Evolutionary conservation across 345 rosid genomes (phyloP).

Genomic region (Raphanus sativus): DNA sequence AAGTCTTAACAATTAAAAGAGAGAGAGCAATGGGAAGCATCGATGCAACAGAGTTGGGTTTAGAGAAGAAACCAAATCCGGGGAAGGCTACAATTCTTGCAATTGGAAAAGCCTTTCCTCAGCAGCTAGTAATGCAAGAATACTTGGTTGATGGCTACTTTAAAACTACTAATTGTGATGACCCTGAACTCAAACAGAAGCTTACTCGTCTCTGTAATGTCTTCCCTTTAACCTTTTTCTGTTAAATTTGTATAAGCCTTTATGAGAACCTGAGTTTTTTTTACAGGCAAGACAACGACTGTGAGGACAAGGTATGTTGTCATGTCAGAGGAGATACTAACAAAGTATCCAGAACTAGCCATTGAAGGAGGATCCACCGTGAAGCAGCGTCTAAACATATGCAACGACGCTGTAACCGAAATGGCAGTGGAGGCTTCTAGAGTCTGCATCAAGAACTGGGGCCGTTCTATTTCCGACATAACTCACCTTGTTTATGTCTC

Average conservation of each 20-base stretch:
- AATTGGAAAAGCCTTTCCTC: slow-evolving; percentile 91
- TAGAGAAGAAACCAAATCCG: slow-evolving; percentile 39
- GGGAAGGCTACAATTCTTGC: slow-evolving; percentile 88
- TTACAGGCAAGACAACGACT: slow-evolving; percentile 87
- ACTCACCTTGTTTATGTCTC: slow-evolving; percentile 97
- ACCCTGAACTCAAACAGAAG: slow-evolving; percentile 85
- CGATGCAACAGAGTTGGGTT: slow-evolving; percentile 35
- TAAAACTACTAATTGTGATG: slow-evolving; percentile 85
- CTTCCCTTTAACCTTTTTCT: slow-evolving; percentile 11
- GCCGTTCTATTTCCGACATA: slow-evolving; percentile 68
- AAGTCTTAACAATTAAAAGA: neutral
- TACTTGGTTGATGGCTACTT: slow-evolving; percentile 90
- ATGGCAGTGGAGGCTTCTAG: slow-evolving; percentile 89
- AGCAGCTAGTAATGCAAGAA: slow-evolving; percentile 96
- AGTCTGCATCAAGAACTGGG: slow-evolving; percentile 84
- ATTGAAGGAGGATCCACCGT: slow-evolving; percentile 83
- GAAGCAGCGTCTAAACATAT: slow-evolving; percentile 72
- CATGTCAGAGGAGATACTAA: slow-evolving; percentile 91
- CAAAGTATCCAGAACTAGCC: slow-evolving; percentile 79
- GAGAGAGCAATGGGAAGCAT: slow-evolving; percentile 54
- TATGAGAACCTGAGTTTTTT: neutral
- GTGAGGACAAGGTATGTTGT: slow-evolving; percentile 95
- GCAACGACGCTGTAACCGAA: slow-evolving; percentile 77
- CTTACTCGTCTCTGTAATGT: slow-evolving; percentile 78
- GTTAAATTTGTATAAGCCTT: neutral